Evolutionary conservation across 805 yeast species (phyloP).

Genomic region (Barnettozyma sucrosica): DNA sequence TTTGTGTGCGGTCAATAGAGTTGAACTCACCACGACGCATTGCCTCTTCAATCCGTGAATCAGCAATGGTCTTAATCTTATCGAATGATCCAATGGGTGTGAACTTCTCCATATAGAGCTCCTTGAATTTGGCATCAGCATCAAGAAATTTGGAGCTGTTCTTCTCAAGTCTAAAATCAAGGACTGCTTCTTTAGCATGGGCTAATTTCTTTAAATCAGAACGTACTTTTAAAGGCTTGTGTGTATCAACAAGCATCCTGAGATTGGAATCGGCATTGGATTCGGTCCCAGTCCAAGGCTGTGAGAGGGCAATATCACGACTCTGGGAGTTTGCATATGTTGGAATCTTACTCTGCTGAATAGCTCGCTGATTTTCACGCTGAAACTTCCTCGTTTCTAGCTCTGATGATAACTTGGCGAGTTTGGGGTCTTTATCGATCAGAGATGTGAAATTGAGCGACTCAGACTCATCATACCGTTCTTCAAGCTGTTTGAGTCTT

Average conservation of each 20-base stretch:
- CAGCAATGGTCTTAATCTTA: slow-evolving; percentile 61
- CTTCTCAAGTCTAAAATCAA: slow-evolving; percentile 49
- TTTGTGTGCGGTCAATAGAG: slow-evolving; percentile 59
- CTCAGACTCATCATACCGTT: slow-evolving; percentile 21
- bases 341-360: slow-evolving; percentile 40
- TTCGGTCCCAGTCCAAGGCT: slow-evolving; percentile 60
- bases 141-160: slow-evolving; percentile 27
- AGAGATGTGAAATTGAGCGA: slow-evolving; percentile 22
- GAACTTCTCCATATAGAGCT: slow-evolving; percentile 58
- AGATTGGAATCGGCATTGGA: slow-evolving; percentile 37
- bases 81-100: slow-evolving; percentile 35
- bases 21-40: slow-evolving; percentile 63
- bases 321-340: slow-evolving; percentile 37
- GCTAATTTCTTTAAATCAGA: slow-evolving; percentile 37
- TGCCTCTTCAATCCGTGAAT: slow-evolving; percentile 70
- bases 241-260: slow-evolving; percentile 51
- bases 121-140: slow-evolving; percentile 43
- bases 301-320: slow-evolving; percentile 42
- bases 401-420: slow-evolving; percentile 25
- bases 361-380: slow-evolving; percentile 32
- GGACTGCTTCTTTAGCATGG: slow-evolving; percentile 56
- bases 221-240: slow-evolving; percentile 33
- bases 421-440: slow-evolving; percentile 20
- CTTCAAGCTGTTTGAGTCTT: slow-evolving; percentile 25
- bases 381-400: slow-evolving; percentile 33